phyloP scores from a whole-genome alignment of 371 early-diverging fungal species.

The Dichotomocladium elegans region DNA sequence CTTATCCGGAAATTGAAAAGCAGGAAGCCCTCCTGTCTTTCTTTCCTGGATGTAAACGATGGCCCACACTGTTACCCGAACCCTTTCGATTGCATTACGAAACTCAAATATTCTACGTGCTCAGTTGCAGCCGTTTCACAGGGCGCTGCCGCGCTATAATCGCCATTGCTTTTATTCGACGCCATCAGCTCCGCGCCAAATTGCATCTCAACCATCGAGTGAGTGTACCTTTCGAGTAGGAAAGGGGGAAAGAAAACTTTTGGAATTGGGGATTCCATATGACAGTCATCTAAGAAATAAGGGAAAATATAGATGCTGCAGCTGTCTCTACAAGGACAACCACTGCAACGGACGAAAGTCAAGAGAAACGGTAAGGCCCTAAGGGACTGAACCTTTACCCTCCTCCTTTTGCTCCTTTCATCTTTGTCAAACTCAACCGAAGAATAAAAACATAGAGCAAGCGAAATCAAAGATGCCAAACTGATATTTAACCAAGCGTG shows the following conservation, averaged over 20 bases:
- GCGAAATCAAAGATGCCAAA: conserved; percentile 64
- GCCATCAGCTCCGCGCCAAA: background rate
- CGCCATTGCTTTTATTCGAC: too few species aligned
- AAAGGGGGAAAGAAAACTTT: background rate
- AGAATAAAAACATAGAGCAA: conserved; percentile 15
- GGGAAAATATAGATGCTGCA: background rate
- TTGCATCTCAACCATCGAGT: conserved; percentile 1
- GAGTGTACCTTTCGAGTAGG: background rate
- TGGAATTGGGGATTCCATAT: background rate
- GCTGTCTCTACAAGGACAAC: background rate
- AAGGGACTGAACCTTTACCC: too few species aligned
- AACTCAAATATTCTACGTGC: background rate
- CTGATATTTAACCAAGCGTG: conserved; percentile 68
- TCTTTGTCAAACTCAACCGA: background rate
- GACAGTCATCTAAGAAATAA: background rate
- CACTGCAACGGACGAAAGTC: conserved; percentile 2
- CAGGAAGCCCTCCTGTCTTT: too few species aligned
- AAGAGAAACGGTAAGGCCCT: conserved; percentile 3
- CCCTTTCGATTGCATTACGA: conserved; percentile 1
- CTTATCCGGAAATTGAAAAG: too few species aligned
- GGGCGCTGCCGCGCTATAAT: background rate
- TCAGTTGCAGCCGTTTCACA: background rate
- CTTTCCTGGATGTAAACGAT: too few species aligned
- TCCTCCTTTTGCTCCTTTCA: background rate
- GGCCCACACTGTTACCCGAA: conserved; percentile 1